Percentiles rank a stretch among this genome's conserved stretches.
Evolutionary conservation across 305 asterid genomes (phyloP).

Genomic region (Solanum hybrid): DNA sequence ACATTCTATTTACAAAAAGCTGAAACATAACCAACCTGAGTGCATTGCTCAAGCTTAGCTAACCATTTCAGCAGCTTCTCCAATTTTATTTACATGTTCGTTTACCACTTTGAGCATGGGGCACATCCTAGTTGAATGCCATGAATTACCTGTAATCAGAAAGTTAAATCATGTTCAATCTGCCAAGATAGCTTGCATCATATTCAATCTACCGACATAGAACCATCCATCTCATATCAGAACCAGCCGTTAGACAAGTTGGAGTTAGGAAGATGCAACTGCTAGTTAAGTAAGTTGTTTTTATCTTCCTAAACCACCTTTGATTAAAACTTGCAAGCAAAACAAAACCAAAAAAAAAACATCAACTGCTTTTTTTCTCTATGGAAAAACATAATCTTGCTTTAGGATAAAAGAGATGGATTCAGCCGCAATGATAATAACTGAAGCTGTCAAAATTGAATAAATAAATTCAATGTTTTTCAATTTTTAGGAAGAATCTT

Average conservation of each 20-base stretch:
- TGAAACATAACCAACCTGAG: conserved; percentile 63
- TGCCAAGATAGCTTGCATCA: conserved; percentile 24
- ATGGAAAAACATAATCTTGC: neutral
- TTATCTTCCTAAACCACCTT: neutral
- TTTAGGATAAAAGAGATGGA: neutral
- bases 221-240: conserved; percentile 10
- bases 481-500: conserved; percentile 10
- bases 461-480: conserved; percentile 6
- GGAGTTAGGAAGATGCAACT: neutral
- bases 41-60: conserved; percentile 44
- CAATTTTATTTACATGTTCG: conserved; percentile 36
- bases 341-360: neutral
- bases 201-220: conserved; percentile 14
- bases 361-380: neutral
- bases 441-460: conserved; percentile 4
- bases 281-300: neutral
- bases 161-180: conserved; percentile 43
- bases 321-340: neutral
- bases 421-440: neutral
- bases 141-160: conserved; percentile 64
- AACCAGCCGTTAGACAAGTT: conserved; percentile 3
- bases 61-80: conserved; percentile 45
- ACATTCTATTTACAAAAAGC: conserved; percentile 17
- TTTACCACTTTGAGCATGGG: conserved; percentile 71
- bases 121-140: conserved; percentile 67